Conservation (phyloP, 768 basidiomycete species). For the Pilatotrama ljubarskyi region DNA sequence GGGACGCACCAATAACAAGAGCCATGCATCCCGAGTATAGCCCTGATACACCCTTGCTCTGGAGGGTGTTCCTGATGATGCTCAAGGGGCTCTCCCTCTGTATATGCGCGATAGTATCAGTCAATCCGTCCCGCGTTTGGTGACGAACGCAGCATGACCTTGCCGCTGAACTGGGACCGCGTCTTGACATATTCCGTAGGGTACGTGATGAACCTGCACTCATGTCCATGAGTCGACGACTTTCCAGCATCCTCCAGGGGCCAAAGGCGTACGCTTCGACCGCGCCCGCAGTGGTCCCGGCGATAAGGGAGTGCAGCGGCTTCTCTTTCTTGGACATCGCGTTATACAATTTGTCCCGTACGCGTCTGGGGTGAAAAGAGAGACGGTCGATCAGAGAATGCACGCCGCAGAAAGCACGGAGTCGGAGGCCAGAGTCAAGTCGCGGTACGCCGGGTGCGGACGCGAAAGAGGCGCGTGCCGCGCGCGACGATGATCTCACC, state of each 20-base stretch:
- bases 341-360: background rate
- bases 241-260: background rate
- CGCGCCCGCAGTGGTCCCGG: slow-evolving; percentile 90
- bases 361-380: background rate
- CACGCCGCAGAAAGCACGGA: background rate
- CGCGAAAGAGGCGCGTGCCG: background rate
- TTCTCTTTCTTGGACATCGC: slow-evolving; percentile 72
- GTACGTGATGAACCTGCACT: slow-evolving; percentile 73
- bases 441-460: background rate
- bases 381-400: background rate
- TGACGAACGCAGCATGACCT: slow-evolving; percentile 41
- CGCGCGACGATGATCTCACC: slow-evolving; percentile 13
- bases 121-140: background rate
- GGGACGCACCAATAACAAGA: slow-evolving; percentile 60
- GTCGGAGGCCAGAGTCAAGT: background rate
- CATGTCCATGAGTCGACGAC: background rate
- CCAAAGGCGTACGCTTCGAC: slow-evolving; percentile 75
- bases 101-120: background rate
- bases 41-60: slow-evolving; percentile 73
- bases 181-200: slow-evolving; percentile 95
- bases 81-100: slow-evolving; percentile 72
- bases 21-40: slow-evolving; percentile 94
- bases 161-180: slow-evolving; percentile 85
- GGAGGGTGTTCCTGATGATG: slow-evolving; percentile 74
- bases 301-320: slow-evolving; percentile 82